Evolutionary conservation across 2,329 filamentous ascomycete species (phyloP).

Genomic region (Thielaviopsis populi): DNA sequence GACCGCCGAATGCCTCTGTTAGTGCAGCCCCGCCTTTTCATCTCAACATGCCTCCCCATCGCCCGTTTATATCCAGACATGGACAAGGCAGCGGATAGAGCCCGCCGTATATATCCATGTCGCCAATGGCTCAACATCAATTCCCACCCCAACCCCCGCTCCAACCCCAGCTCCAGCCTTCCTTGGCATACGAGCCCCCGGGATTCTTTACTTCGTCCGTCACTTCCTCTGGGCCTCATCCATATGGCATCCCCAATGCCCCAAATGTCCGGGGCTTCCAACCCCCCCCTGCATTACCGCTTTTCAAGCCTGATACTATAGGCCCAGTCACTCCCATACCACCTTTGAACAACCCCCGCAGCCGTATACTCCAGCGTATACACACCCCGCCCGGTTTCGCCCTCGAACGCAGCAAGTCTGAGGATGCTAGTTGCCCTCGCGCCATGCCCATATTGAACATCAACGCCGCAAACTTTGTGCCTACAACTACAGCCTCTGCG

Average conservation of each 20-base stretch:
- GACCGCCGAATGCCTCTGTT: neutral
- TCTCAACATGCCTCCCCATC: neutral
- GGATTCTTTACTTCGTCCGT: neutral
- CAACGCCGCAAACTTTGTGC: conserved; percentile 3
- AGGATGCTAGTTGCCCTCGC: neutral
- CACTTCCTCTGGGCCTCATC: neutral
- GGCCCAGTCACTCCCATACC: neutral
- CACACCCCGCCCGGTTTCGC: neutral
- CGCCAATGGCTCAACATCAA: neutral
- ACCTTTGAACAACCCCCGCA: neutral
- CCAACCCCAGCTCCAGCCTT: neutral
- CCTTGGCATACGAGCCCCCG: neutral
- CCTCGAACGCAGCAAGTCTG: neutral
- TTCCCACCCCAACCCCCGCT: neutral
- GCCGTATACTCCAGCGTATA: neutral
- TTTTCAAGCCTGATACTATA: neutral
- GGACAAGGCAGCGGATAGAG: conserved; percentile 6
- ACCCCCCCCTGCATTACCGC: neutral
- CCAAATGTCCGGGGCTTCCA: neutral
- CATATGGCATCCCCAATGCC: neutral
- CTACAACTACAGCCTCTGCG: neutral
- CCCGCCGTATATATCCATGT: conserved; percentile 3
- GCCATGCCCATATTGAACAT: neutral
- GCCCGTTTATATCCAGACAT: neutral
- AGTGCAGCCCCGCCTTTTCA: neutral